Base-by-base conservation (phyloP, 306 rosid species). In the Echinosophora koreensis region DNA sequence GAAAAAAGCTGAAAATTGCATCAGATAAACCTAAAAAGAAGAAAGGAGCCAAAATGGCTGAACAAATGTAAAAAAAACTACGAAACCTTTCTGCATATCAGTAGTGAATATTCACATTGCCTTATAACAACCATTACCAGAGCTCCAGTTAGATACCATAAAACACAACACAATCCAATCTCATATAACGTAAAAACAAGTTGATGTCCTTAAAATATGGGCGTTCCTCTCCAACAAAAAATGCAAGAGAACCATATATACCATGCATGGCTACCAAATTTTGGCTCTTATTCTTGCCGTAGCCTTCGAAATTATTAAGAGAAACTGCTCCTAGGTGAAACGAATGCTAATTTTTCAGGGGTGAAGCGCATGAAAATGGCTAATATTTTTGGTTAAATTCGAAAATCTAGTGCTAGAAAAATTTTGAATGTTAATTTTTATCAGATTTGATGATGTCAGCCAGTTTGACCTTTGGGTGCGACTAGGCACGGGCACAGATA, bases 351-450 rank as follows among this genome's bases (percentile, higher is more conserved):
- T 32, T 59, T 59, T 59, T 9, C 38, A 30, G 11, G 10, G 13
- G 32, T 28, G 30, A 10, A 11, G 49, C 59, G 32, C 42, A n/a
- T 14, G n/a, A 30, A 15, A 8, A 46, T 81, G 70, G 71, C 63
- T 11, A 3, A 38, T 11, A 30, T 12, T 32, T 37, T 47, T 28
- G 16, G 49, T 22, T 30, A 11, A 30, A 18, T 37, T 71, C 44
- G 49, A 35, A 46, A 28, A 2, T 57, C 46, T 59, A 0, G 49
- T n/a, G 35, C 6, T 61, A 10, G 38, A 60, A 22, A 60, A 28
- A 18, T 44, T 73, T 16, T 35, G 61, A 74, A 61, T 47, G 60
- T 74, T 62, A 12, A 62, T 27, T 14, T 57, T 42, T n/a, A 38
- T 73, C 13, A 16, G 38, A 5, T 34, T 34, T 34, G 38, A 34